A percentile compares a stretch with the other conserved stretches of the same genome.
Evolutionary conservation across 306 rosid species (phyloP).

Genomic region (Lathyrus oleraceus): DNA sequence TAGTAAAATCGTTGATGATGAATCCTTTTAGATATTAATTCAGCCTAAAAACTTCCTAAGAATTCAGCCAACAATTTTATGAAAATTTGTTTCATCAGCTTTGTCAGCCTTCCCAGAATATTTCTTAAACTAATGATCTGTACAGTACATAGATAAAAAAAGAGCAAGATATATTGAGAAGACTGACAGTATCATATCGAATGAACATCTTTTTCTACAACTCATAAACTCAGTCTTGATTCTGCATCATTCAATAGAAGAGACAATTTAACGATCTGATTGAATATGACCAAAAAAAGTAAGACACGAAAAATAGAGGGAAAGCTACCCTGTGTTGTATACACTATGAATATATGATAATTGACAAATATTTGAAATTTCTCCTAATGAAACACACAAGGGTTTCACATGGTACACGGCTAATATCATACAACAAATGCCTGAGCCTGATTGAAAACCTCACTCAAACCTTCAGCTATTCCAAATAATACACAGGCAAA

Average conservation of each 20-base stretch:
- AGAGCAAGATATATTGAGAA: neutral
- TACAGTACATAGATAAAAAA: neutral
- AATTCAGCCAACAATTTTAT: neutral
- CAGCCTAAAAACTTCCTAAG: neutral
- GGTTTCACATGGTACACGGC: constrained; percentile 35
- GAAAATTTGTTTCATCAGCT: neutral
- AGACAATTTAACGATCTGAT: constrained; percentile 3
- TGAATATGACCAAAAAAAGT: neutral
- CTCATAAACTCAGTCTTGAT: neutral
- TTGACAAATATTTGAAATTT: constrained; percentile 31
- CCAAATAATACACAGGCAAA: constrained; percentile 46
- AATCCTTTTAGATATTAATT: neutral
- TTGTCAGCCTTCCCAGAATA: neutral
- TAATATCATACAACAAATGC: constrained; percentile 51
- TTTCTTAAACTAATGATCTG: neutral
- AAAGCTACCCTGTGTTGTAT: constrained; percentile 6
- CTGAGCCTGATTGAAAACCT: constrained; percentile 39
- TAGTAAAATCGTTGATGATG: neutral
- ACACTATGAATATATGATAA: constrained; percentile 21
- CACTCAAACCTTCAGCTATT: constrained; percentile 39
- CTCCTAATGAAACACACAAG: constrained; percentile 22
- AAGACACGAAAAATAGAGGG: neutral
- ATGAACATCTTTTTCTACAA: neutral
- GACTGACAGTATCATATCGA: neutral
- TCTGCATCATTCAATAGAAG: constrained; percentile 6